phyloP scores from a whole-genome alignment of 192 early-diverging fungal species.

The Backusella tuberculispora region DNA sequence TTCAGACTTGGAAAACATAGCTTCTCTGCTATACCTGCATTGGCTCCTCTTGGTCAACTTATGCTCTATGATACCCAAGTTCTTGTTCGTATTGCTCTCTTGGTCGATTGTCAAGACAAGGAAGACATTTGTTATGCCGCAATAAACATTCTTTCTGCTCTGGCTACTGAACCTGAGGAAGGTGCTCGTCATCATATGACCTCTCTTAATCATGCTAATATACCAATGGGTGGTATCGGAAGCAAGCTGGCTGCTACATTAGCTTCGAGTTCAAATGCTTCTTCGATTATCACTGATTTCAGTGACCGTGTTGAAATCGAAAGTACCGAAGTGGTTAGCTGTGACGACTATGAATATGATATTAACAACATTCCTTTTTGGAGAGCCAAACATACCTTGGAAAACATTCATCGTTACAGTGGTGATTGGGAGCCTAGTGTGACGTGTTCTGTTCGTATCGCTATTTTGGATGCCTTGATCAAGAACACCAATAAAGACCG shows the following conservation, averaged over 20 bases:
- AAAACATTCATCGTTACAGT: slow-evolving; percentile 22
- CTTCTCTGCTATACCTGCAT: slow-evolving; percentile 45
- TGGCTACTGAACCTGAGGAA: slow-evolving; percentile 75
- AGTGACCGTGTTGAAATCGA: slow-evolving; percentile 75
- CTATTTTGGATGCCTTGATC: slow-evolving; percentile 85
- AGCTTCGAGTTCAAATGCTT: slow-evolving; percentile 60
- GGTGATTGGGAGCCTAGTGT: neutral
- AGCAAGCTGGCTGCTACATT: slow-evolving; percentile 79
- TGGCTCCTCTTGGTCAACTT: slow-evolving; percentile 80
- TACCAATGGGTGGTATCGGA: slow-evolving; percentile 53
- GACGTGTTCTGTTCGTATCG: slow-evolving; percentile 63
- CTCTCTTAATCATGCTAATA: slow-evolving; percentile 45
- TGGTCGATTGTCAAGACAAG: slow-evolving; percentile 66
- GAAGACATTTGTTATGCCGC: slow-evolving; percentile 76
- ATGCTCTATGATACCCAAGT: slow-evolving; percentile 69
- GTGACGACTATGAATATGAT: slow-evolving; percentile 43
- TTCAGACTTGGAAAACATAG: slow-evolving; percentile 5
- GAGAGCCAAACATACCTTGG: slow-evolving; percentile 38
- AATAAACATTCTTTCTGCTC: slow-evolving; percentile 68
- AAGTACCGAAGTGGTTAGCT: slow-evolving; percentile 40
- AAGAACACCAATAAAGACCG: slow-evolving; percentile 64
- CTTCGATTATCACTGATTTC: slow-evolving; percentile 78
- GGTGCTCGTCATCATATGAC: slow-evolving; percentile 44
- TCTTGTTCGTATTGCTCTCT: slow-evolving; percentile 75
- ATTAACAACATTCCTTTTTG: slow-evolving; percentile 45